Conservation (phyloP, 2,329 filamentous ascomycete genomes). For the Epichloe festucae region DNA sequence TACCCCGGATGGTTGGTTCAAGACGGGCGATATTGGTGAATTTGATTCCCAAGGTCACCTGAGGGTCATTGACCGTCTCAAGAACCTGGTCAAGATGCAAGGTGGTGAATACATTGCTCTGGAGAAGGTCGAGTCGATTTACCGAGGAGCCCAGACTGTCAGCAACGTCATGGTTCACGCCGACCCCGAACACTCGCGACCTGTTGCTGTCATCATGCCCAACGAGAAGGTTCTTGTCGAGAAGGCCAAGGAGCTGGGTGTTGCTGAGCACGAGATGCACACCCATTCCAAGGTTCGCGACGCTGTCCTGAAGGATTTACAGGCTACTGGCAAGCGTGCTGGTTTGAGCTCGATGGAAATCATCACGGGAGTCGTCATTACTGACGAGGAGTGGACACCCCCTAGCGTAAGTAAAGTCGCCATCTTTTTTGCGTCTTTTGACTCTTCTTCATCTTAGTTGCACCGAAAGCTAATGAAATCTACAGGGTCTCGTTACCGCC, state of each 20-base stretch:
- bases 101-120: conserved; percentile 95
- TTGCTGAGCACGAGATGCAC: conserved; percentile 56
- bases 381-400: conserved; percentile 77
- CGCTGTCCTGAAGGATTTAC: conserved; percentile 53
- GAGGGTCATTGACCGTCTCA: conserved; percentile 86
- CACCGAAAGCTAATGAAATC: conserved; percentile 1
- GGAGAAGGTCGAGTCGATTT: conserved; percentile 88
- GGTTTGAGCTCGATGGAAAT: conserved; percentile 61
- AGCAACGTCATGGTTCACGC: conserved; percentile 82
- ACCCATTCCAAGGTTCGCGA: conserved; percentile 50
- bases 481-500: conserved; percentile 46
- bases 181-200: conserved; percentile 59
- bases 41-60: conserved; percentile 71
- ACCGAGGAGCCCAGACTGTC: conserved; percentile 67
- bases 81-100: conserved; percentile 93
- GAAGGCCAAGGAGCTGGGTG: conserved; percentile 45
- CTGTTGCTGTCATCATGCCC: conserved; percentile 67
- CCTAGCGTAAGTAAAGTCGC: conserved; percentile 51
- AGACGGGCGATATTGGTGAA: conserved; percentile 89
- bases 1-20: conserved; percentile 87
- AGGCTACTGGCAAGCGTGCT: conserved; percentile 48
- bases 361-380: conserved; percentile 62
- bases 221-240: conserved; percentile 51
- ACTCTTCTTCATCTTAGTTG: too few relatives aligned
- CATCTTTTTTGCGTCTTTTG: not conserved